Base-by-base conservation (phyloP, 345 rosid species). In the Lepidium aucheri region DNA sequence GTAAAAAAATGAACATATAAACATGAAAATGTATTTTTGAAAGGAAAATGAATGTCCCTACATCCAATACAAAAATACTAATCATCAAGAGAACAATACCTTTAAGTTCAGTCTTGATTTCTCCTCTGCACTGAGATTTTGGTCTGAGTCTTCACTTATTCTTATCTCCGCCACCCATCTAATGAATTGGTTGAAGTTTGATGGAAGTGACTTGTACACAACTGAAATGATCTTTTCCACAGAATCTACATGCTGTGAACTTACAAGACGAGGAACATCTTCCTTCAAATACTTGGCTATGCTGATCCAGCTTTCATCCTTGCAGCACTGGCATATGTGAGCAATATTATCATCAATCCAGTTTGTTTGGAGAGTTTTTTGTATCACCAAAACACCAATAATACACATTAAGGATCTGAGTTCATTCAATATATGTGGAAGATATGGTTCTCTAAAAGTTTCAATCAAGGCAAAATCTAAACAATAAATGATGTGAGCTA, bases 141-240 rank as follows among this genome's bases (percentile, higher is more conserved):
- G 52, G 46, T 73, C 71, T 9, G 83, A 83, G 75, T 84, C 96
- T 59, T 78, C 94, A 47, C 66, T 71, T 26, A 85, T 82, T 65
- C 97, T 77, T 72, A 82, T 79, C 80, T 90, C 96, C 69, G 94
- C 98, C 58, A 90, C 76, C 98, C 97, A 85, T 72, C 80, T 87
- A 50, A 93, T 84, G 74, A 93, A 93, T 51, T 88, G 88, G 68
- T 67, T 83, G 61, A 88, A 85, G 34, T 83, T 75, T 34, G 87
- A 75, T 26, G 91, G 94, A 17, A 85, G 83, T 30, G 94, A 90
- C 15, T 52, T 60, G 75, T 81, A 88, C 74, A 93, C 77, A 62
- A 77, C 72, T 41, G 72, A 53, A 7, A 93, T 58, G 72, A 86
- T 76, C 35, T 74, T 70, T 8, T 67, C 72, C 8, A 93, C 53